phyloP scores from a whole-genome alignment of 1,284 basidiomycete species.

The Lentinus polychrous region DNA sequence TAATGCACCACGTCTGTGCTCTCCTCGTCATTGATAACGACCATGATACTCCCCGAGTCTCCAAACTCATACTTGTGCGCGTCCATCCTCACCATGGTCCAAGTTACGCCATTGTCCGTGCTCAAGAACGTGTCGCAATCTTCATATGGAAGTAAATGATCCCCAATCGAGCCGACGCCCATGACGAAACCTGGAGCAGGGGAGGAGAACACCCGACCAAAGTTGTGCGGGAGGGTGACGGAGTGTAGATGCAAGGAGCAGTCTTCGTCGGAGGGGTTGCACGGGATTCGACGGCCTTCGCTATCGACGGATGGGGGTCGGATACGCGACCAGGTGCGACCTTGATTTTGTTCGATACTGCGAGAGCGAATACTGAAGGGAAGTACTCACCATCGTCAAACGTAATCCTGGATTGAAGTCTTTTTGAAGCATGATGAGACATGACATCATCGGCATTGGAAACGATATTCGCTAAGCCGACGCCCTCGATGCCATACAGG shows the following conservation, averaged over 20 bases:
- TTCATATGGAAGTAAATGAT: conserved; percentile 68
- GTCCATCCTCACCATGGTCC: conserved; percentile 72
- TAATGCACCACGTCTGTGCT: conserved; percentile 70
- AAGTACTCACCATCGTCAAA: conserved; percentile 76
- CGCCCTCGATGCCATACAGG: conserved; percentile 87
- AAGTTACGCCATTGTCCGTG: conserved; percentile 83
- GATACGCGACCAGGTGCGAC: conserved; percentile 73
- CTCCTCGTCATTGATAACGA: conserved; percentile 86
- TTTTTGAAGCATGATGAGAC: conserved; percentile 54
- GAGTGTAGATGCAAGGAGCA: conserved; percentile 92
- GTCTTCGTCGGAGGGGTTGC: conserved; percentile 50
- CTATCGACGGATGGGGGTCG: conserved; percentile 56
- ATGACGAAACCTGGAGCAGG: conserved; percentile 92
- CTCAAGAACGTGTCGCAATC: conserved; percentile 93
- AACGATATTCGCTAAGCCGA: conserved; percentile 87
- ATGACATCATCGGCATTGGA: conserved; percentile 79
- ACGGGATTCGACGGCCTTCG: conserved; percentile 56
- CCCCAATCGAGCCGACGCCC: conserved; percentile 88
- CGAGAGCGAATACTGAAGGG: neutral
- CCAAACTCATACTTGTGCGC: conserved; percentile 97
- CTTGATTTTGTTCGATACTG: conserved; percentile 22
- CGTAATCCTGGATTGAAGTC: conserved; percentile 75
- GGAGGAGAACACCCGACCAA: conserved; percentile 89
- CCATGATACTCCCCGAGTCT: conserved; percentile 80
- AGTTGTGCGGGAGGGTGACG: conserved; percentile 87